Conservation (phyloP, 192 early-diverging fungal genomes). For the Rhizophlyctis rosea region DNA sequence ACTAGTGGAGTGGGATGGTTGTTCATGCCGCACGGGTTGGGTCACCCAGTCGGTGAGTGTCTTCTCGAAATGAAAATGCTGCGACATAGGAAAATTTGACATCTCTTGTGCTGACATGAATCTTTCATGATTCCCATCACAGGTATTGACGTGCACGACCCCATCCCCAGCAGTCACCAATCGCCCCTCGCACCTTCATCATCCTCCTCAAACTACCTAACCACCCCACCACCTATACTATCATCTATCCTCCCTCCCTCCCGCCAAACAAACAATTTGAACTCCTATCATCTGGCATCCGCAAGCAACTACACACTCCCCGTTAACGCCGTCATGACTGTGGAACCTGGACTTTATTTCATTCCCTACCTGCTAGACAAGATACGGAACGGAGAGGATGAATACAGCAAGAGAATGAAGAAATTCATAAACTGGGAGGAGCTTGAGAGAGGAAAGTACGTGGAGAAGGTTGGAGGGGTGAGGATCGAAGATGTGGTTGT, state of each 20-base stretch:
- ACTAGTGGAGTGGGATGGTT: slow-evolving; percentile 61
- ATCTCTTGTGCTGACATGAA: neutral
- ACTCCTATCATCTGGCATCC: too few relatives aligned
- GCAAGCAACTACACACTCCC: slow-evolving; percentile 56
- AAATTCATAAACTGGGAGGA: slow-evolving; percentile 44
- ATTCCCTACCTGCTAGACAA: slow-evolving; percentile 63
- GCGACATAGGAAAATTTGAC: too few relatives aligned
- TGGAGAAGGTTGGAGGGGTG: slow-evolving; percentile 40
- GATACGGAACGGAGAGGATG: slow-evolving; percentile 17
- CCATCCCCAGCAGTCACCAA: slow-evolving; percentile 37
- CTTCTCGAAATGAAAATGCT: too few relatives aligned
- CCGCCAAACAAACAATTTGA: neutral
- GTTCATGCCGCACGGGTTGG: slow-evolving; percentile 90
- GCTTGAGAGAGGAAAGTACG: slow-evolving; percentile 29
- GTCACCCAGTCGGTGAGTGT: slow-evolving; percentile 58
- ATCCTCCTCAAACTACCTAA: neutral
- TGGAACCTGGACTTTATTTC: slow-evolving; percentile 95
- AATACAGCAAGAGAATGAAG: neutral
- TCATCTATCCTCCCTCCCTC: neutral
- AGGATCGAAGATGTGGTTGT: slow-evolving; percentile 52
- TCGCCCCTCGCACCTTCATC: slow-evolving; percentile 8
- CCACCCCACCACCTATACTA: neutral
- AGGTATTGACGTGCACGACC: slow-evolving; percentile 90
- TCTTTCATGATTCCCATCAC: slow-evolving; percentile 27
- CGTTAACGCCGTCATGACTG: slow-evolving; percentile 75